Base-by-base conservation (phyloP, 2,329 filamentous ascomycete genomes). In the Neoscytalidium dimidiatum region DNA sequence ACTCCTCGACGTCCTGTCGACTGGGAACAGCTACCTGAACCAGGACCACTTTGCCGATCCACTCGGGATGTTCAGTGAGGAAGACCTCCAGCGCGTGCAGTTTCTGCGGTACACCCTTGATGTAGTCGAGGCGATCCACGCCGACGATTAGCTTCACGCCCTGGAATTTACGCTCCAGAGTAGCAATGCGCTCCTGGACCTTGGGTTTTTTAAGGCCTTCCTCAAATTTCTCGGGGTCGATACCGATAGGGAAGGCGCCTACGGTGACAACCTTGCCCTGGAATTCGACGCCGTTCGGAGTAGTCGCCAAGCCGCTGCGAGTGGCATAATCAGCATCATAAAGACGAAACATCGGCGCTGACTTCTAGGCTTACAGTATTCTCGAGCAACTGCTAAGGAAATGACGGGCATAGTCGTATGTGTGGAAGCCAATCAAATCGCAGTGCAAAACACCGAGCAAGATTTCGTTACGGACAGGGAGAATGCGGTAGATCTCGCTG, bases 61-160 rank as follows among this genome's bases (percentile, higher is more conserved):
- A 97, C 77, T 98, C 94, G 0, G 95, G 95, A 73, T 99, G 93
- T 73, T 98, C 94, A 0, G 93, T 96, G 33, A 99, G 83, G 82
- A 99, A 98, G 3, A 98, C 92, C 78, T 99, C 95, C 46, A 98
- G 87, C 1, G 95, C 94, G 74, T 98, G 95, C 9, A 99, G 84
- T 78, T 99, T 99, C 79, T 99, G 95, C 0, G 95, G 95, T 9
- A 99, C 94, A 68, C 95, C 95, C 81, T 98, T 98, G 87, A 98
- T 98, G 80, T 99, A 98, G 79, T 99, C 95, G 58, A 98, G 86
- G 57, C 95, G 91, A 77, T 99, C 95, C 60, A 98, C 95, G 68
- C 95, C 94, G 41, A 98, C 94, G 71, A 99, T 96, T 69, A 98
- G 86, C 81, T 97, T 97, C 71, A 97, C 92, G 52, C 94, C 94